Conservation (phyloP, 2,329 filamentous ascomycete species). For the Penicillium sp. region DNA sequence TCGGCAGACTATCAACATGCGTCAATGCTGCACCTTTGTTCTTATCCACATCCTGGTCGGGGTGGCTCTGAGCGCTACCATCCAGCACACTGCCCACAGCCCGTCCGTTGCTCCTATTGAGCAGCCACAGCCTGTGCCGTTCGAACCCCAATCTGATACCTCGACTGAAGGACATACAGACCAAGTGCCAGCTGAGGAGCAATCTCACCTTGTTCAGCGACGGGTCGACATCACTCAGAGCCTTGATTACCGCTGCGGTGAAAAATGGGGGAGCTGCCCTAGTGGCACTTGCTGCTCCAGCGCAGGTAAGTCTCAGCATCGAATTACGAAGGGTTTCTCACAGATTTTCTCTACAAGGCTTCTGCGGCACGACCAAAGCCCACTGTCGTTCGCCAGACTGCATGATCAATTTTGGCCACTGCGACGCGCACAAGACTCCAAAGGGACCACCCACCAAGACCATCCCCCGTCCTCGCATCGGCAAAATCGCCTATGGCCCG, state of each 20-base stretch:
- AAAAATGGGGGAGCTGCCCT: conserved; percentile 33
- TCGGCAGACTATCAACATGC: conserved; percentile 22
- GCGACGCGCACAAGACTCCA: conserved; percentile 38
- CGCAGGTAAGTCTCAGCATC: conserved; percentile 29
- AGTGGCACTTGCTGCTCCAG: conserved; percentile 40
- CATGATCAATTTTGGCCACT: conserved; percentile 39
- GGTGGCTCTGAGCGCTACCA: conserved; percentile 10
- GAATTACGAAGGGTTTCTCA: not conserved
- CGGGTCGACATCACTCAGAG: conserved; percentile 12
- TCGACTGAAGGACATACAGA: too few species aligned
- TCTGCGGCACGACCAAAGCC: conserved; percentile 36
- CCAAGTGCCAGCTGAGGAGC: too few species aligned
- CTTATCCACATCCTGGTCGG: conserved; percentile 12
- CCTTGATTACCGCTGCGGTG: conserved; percentile 35
- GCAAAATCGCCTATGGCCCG: conserved; percentile 38
- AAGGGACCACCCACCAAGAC: conserved; percentile 35
- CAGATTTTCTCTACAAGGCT: conserved; percentile 29
- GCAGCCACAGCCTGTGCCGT: conserved; percentile 1
- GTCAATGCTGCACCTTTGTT: conserved; percentile 14
- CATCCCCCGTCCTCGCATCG: conserved; percentile 36
- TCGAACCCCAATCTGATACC: not conserved
- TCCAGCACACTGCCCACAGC: too few species aligned
- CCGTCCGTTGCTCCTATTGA: too few species aligned
- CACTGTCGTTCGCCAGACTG: conserved; percentile 44
- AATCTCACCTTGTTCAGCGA: conserved; percentile 7